Percentiles rank a stretch among this genome's conserved stretches.
These are phyloP conservation scores for Candida maltosa DNA, from an alignment of 805 yeast genomes.

Conservation along the genomic window DNA sequence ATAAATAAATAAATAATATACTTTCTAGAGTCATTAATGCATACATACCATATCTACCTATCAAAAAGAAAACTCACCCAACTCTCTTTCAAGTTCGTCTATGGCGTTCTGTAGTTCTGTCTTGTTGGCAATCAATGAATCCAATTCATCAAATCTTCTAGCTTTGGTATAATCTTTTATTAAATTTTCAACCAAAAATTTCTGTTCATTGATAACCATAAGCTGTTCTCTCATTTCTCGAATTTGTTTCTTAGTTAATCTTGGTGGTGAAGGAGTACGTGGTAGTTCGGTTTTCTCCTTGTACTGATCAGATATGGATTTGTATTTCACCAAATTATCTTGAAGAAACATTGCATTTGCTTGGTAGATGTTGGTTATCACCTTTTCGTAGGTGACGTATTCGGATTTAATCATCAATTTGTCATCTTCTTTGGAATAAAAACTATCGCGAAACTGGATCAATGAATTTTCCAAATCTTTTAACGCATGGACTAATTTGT, in stretches of 20 bases:
- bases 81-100: slow-evolving; percentile 36
- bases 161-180: slow-evolving; percentile 58
- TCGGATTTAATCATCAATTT: slow-evolving; percentile 11
- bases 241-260: slow-evolving; percentile 48
- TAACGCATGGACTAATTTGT: slow-evolving; percentile 18
- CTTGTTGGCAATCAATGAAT: slow-evolving; percentile 54
- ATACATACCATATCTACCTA: not conserved
- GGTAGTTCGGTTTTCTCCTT: slow-evolving; percentile 21
- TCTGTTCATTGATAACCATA: slow-evolving; percentile 86
- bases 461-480: slow-evolving; percentile 31
- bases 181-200: slow-evolving; percentile 65
- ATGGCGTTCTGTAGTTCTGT: slow-evolving; percentile 54
- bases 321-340: slow-evolving; percentile 60
- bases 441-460: slow-evolving; percentile 18
- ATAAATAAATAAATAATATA: not conserved
- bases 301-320: slow-evolving; percentile 51
- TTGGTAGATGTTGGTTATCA: slow-evolving; percentile 52
- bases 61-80: slow-evolving; percentile 51
- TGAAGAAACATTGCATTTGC: slow-evolving; percentile 62
- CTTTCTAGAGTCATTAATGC: not conserved
- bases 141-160: slow-evolving; percentile 75
- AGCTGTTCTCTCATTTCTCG: slow-evolving; percentile 65
- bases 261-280: slow-evolving; percentile 14
- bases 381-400: slow-evolving; percentile 18
- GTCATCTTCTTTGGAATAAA: slow-evolving; percentile 11